A percentile compares a stretch with the other conserved stretches of the same genome.
These are phyloP conservation scores for Basidiobolus meristosporus DNA, from an alignment of 371 early-diverging fungal species.

Conservation along the genomic window DNA sequence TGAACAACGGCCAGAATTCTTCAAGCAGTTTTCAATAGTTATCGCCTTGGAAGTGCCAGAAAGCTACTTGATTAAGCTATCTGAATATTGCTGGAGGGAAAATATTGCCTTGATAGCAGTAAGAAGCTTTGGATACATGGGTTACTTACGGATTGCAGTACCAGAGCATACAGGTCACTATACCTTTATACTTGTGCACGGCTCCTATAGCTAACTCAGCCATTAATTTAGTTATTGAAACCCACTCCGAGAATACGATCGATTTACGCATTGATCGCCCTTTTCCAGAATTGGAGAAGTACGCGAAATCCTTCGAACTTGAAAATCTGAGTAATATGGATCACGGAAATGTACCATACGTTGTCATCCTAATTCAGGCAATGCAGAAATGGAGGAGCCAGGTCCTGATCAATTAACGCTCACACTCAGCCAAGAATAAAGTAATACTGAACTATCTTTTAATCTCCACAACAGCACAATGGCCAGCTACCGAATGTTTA, in stretches of 20 bases:
- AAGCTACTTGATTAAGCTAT: slow-evolving; percentile 22
- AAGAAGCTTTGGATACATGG: slow-evolving; percentile 48
- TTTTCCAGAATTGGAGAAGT: slow-evolving; percentile 42
- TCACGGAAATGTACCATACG: slow-evolving; percentile 70
- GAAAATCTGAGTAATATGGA: slow-evolving; percentile 37
- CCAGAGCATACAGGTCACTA: slow-evolving; percentile 57
- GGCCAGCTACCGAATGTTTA: slow-evolving; percentile 30
- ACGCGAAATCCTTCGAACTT: slow-evolving; percentile 40
- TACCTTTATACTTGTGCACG: no score
- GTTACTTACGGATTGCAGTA: slow-evolving; percentile 38
- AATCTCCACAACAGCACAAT: no score
- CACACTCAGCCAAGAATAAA: background rate
- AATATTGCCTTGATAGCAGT: slow-evolving; percentile 48
- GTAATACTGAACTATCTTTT: slow-evolving; percentile 8
- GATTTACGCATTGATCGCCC: slow-evolving; percentile 75
- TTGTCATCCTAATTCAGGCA: slow-evolving; percentile 54
- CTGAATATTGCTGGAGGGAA: slow-evolving; percentile 28
- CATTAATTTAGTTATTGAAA: slow-evolving; percentile 84
- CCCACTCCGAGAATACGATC: slow-evolving; percentile 54
- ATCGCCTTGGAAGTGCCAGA: slow-evolving; percentile 46
- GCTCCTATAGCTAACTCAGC: background rate
- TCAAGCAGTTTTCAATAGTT: slow-evolving; percentile 47
- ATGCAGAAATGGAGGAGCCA: slow-evolving; percentile 39
- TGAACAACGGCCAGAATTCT: no score
- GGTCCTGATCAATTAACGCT: background rate